Base-by-base conservation (phyloP, 345 rosid species). In the Durio zibethinus region DNA sequence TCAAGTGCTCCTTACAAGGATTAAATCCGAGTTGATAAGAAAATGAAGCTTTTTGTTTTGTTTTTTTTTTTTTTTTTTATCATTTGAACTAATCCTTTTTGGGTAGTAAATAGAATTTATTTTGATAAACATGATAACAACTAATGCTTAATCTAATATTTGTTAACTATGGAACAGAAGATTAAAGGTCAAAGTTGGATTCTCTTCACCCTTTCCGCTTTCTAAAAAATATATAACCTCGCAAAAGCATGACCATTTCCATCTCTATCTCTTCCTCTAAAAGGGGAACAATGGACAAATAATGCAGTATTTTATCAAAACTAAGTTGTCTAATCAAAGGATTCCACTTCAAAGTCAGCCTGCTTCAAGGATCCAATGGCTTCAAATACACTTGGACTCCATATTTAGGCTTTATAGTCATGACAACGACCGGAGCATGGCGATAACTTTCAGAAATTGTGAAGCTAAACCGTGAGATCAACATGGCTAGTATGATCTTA, bases 391-490 rank as follows among this genome's bases (percentile, higher is more conserved):
- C 80, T 68, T 89, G 97, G 65, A 92, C 97, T 14, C 97, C 97
- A 78, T 90, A 76, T 79, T 89, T 92, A 0, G 97, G 97, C 75
- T 90, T 92, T 42, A 89, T 87, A 40, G 97, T 92, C 8, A 92
- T 85, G 76, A 92, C 91, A 70, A 85, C 78, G 20, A 92, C 80
- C 0, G 97, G 97, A 35, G 97, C 97, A 80, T 92, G 97, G 33
- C 91, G 87, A 76, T 92, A 92, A 47, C 40, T 84, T 14, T 88
- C 82, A 2, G 97, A 89, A 65, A 90, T 83, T 0, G 64, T 72
- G 83, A 92, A 90, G 83, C 84, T 84, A 54, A 90, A 92, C 72
- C 70, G 77, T 31, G 93, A 86, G 63, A 92, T 82, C 40, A 92
- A 77, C 90, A 88, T 90, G 70, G 97, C 87, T 33, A 92, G 74